Conservation (phyloP, 202 grass and related monocot species). For the Zoysia matrella region DNA sequence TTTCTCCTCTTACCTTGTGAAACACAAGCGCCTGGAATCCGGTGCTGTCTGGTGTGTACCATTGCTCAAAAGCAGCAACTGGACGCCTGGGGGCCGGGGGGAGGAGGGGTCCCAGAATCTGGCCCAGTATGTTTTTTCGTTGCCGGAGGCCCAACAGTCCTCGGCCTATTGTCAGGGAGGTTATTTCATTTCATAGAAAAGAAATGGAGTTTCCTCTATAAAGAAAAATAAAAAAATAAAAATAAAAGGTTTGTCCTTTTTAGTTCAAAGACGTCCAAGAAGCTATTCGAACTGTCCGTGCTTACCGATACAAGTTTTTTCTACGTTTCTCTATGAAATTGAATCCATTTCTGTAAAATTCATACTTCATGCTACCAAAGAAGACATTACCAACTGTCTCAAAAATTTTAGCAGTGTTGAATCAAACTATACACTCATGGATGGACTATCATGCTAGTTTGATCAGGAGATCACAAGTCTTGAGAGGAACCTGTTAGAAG, state of each 20-base stretch:
- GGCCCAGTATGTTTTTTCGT: neutral
- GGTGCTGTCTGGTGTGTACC: neutral
- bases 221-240: too few species aligned
- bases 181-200: too few species aligned
- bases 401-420: neutral
- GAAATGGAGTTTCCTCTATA: too few species aligned
- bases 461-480: neutral
- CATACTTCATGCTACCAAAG: too few species aligned
- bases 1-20: neutral
- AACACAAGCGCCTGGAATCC: neutral
- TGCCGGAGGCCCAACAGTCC: neutral
- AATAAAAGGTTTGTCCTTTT: neutral
- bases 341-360: too few species aligned
- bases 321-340: too few species aligned
- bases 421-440: neutral
- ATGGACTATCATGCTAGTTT: neutral
- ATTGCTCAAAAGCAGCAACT: too few species aligned
- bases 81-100: too few species aligned
- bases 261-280: neutral
- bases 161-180: neutral
- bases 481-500: too few species aligned
- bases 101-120: too few species aligned
- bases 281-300: neutral
- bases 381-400: too few species aligned
- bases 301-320: too few species aligned